These are phyloP conservation scores for Ceratobasidium sp. DNA, from an alignment of 1,284 basidiomycete species.

Conservation along the genomic window DNA sequence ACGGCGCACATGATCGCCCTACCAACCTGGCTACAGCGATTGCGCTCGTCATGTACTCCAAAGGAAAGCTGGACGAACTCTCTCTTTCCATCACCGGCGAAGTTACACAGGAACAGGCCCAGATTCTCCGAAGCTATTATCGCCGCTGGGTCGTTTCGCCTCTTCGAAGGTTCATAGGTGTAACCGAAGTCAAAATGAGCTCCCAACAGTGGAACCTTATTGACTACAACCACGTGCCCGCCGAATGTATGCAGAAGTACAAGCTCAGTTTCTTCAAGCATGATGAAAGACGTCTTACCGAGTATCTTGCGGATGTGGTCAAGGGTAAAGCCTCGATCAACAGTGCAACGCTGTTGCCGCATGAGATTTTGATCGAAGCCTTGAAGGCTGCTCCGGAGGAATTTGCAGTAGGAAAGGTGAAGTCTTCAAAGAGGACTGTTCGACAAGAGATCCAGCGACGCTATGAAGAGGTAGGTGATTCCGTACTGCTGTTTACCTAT, in stretches of 20 bases:
- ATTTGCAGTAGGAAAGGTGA: background rate
- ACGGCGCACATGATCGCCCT: constrained; percentile 62
- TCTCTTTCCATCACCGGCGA: constrained; percentile 47
- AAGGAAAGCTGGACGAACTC: constrained; percentile 45
- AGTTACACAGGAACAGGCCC: constrained; percentile 48
- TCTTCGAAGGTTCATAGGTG: constrained; percentile 56
- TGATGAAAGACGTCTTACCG: constrained; percentile 62
- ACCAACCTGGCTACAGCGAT: constrained; percentile 70
- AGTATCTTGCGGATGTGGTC: constrained; percentile 63
- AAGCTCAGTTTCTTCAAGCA: constrained; percentile 60
- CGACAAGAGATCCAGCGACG: constrained; percentile 34
- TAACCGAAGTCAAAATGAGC: constrained; percentile 69
- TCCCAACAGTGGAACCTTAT: constrained; percentile 61
- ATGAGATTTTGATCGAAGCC: constrained; percentile 58
- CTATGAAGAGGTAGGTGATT: constrained; percentile 32
- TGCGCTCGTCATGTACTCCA: constrained; percentile 57
- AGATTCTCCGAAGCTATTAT: constrained; percentile 59
- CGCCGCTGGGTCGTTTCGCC: constrained; percentile 63
- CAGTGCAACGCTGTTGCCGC: constrained; percentile 67
- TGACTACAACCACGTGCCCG: constrained; percentile 57
- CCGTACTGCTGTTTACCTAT: background rate
- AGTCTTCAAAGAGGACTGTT: constrained; percentile 25
- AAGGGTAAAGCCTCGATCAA: constrained; percentile 61
- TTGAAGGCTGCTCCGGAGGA: constrained; percentile 36
- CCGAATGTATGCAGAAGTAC: constrained; percentile 65